Evolutionary conservation across 208 protist genomes (phyloP).

Genomic region (Phytomonas francai): DNA sequence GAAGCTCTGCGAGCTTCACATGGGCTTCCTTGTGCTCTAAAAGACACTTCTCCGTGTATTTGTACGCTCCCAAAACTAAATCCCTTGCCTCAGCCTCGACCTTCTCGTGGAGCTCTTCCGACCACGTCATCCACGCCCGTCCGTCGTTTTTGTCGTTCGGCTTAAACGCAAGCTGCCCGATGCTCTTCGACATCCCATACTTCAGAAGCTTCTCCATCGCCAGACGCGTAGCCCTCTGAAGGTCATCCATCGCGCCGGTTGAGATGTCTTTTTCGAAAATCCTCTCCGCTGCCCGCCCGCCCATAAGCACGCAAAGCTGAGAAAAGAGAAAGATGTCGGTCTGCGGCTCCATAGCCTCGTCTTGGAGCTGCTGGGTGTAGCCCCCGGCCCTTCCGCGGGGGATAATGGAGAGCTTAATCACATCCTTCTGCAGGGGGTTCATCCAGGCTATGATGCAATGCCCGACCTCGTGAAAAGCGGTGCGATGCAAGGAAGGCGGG

Average conservation of each 20-base stretch:
- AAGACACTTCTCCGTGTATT: slow-evolving; percentile 61
- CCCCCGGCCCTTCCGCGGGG: slow-evolving; percentile 83
- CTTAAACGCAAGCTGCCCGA: slow-evolving; percentile 84
- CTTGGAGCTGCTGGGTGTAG: slow-evolving; percentile 90
- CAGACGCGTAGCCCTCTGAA: slow-evolving; percentile 82
- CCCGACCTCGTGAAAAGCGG: slow-evolving; percentile 97
- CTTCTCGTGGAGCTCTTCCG: slow-evolving; percentile 80
- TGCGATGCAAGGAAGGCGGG: slow-evolving; percentile 66
- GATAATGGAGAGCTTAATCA: slow-evolving; percentile 91
- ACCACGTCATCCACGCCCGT: slow-evolving; percentile 85
- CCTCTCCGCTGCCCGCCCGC: slow-evolving; percentile 80
- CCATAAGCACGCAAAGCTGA: slow-evolving; percentile 87
- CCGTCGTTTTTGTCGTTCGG: slow-evolving; percentile 85
- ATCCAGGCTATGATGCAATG: slow-evolving; percentile 95
- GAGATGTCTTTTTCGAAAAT: slow-evolving; percentile 85
- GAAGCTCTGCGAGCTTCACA: slow-evolving; percentile 52
- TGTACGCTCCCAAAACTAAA: slow-evolving; percentile 62
- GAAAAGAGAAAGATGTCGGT: slow-evolving; percentile 85
- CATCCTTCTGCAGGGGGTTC: slow-evolving; percentile 82
- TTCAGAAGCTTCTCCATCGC: slow-evolving; percentile 84
- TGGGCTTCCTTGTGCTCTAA: slow-evolving; percentile 62
- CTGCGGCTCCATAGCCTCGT: slow-evolving; percentile 84
- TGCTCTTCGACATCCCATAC: slow-evolving; percentile 85
- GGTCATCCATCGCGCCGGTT: slow-evolving; percentile 88
- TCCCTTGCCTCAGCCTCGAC: slow-evolving; percentile 77